Base-by-base conservation (phyloP, 495 filamentous ascomycete genomes). In the Daldinia concentrica region DNA sequence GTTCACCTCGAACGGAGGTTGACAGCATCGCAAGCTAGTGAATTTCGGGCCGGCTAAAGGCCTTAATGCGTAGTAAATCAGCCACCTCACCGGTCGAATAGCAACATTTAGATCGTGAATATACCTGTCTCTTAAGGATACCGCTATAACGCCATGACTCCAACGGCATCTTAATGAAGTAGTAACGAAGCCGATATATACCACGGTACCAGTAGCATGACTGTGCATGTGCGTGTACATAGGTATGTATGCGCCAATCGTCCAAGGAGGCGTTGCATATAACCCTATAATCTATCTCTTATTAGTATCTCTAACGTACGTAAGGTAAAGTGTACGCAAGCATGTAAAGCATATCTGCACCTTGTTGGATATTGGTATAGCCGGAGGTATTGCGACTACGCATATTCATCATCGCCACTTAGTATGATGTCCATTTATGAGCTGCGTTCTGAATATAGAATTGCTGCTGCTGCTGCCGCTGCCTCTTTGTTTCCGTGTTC, bases 161-260 rank as follows among this genome's bases (percentile, higher is more conserved):
- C 37, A 52, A 61, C 6, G 34, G 29, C 11, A 58, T 64, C 36
- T n/a, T 22, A 48, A 60, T 43, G 14, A 58, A 34, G 43, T 43
- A 58, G 27, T 14, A 26, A 26, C n/a, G 32, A 61, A 58, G 54
- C 39, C 36, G 22, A 43, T 9, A 62, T 43, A 62, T 59, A 59
- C 24, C 17, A 64, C 58, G 61, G 58, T 64, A 64, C 71, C 63
- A 68, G 58, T 63, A 69, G 54, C 61, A 56, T 66, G 50, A 14
- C 11, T 32, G 55, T 69, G 57, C 62, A 70, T 69, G 22, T 45
- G 57, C 37, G 34, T 56, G 22, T 57, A 58, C 9, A 37, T 58
- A 24, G 4, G n/a, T 41, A 54, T 59, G 50, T 62, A 65, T 52
- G 48, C 22, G 50, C 36, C 15, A 58, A 58, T 66, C 54, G 64